These are phyloP conservation scores for Craterostigma plantagineum DNA, from an alignment of 257 asterid genomes.

Conservation along the genomic window DNA sequence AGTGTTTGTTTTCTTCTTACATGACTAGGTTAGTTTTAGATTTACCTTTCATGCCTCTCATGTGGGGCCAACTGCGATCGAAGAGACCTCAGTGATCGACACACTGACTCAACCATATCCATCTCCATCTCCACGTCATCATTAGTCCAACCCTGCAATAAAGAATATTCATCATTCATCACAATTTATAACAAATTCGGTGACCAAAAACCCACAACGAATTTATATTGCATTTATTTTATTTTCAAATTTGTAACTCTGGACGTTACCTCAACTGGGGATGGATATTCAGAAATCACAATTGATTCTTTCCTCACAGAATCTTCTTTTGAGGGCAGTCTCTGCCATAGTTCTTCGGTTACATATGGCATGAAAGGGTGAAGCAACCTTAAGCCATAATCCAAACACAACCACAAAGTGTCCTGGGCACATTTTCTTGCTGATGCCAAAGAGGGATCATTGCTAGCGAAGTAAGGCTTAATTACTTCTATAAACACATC, in stretches of 20 bases:
- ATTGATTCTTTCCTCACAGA: constrained; percentile 59
- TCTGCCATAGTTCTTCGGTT: constrained; percentile 97
- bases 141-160: constrained; percentile 57
- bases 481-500: constrained; percentile 91
- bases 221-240: too few species aligned
- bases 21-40: not conserved
- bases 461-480: constrained; percentile 61
- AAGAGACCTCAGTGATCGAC: constrained; percentile 59
- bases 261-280: constrained; percentile 40
- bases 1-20: too few species aligned
- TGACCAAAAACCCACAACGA: not conserved
- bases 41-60: constrained; percentile 62
- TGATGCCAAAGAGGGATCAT: constrained; percentile 25
- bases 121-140: constrained; percentile 59
- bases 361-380: constrained; percentile 96
- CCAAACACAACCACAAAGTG: constrained; percentile 83
- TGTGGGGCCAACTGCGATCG: constrained; percentile 52
- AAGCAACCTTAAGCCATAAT: constrained; percentile 65
- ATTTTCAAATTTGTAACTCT: too few species aligned
- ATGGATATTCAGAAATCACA: constrained; percentile 70
- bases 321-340: constrained; percentile 56
- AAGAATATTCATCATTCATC: not conserved
- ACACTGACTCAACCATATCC: constrained; percentile 47
- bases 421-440: constrained; percentile 60
- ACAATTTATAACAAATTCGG: not conserved